Conservation (phyloP, 257 asterid species). For the Penstemon eatonii region DNA sequence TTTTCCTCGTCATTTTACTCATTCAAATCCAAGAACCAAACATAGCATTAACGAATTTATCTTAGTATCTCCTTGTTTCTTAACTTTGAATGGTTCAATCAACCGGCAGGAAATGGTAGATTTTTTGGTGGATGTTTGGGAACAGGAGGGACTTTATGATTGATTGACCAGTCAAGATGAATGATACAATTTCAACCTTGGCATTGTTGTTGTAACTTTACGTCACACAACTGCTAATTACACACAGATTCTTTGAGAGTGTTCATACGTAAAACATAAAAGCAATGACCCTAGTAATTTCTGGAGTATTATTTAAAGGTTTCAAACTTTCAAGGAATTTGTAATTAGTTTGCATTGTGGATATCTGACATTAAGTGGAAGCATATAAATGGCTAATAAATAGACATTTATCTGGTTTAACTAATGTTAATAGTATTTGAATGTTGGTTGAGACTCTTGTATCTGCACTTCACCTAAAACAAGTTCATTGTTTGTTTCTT, state of each 20-base stretch:
- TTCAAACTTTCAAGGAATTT: slow-evolving; percentile 26
- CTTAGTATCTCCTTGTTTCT: slow-evolving; percentile 17
- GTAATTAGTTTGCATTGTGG: slow-evolving; percentile 25
- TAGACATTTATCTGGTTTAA: too few relatives aligned
- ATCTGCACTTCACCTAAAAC: slow-evolving; percentile 11
- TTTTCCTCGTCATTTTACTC: too few relatives aligned
- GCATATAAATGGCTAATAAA: neutral
- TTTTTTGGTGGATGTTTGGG: slow-evolving; percentile 67
- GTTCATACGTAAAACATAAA: slow-evolving; percentile 18
- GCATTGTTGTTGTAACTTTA: slow-evolving; percentile 8
- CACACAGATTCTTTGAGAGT: slow-evolving; percentile 15
- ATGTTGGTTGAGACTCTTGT: too few relatives aligned
- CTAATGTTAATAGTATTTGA: neutral
- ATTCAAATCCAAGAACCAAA: too few relatives aligned
- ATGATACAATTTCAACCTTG: neutral
- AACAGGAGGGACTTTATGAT: slow-evolving; percentile 64
- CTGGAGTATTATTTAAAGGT: slow-evolving; percentile 15
- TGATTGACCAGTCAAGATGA: slow-evolving; percentile 38
- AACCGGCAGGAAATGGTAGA: slow-evolving; percentile 69
- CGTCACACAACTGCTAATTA: slow-evolving; percentile 10
- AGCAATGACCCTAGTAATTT: slow-evolving; percentile 21
- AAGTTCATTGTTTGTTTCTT: neutral
- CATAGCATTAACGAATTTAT: neutral
- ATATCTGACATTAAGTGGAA: slow-evolving; percentile 19
- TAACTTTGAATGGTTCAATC: neutral